phyloP scores from a whole-genome alignment of 345 rosid species.

The Salix suchowensis region DNA sequence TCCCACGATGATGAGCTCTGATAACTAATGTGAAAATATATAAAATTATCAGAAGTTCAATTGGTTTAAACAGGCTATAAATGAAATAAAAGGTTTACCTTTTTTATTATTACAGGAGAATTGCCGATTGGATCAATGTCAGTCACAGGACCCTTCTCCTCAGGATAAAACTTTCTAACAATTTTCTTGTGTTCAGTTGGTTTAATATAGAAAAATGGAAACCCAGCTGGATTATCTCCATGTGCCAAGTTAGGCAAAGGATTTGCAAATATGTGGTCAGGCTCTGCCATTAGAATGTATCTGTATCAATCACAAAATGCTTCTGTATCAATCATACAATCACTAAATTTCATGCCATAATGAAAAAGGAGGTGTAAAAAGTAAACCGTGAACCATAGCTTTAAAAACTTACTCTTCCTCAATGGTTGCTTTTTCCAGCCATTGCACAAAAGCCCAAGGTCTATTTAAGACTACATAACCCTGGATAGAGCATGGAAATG shows the following conservation, averaged over 20 bases:
- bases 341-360: conserved; percentile 11
- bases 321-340: conserved; percentile 41
- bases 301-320: conserved; percentile 42
- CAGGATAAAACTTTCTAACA: conserved; percentile 62
- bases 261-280: conserved; percentile 75
- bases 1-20: background rate
- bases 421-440: conserved; percentile 87
- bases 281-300: conserved; percentile 90
- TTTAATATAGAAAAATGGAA: conserved; percentile 86
- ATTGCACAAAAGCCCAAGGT: conserved; percentile 98
- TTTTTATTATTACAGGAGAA: conserved; percentile 70
- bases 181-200: conserved; percentile 46
- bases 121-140: conserved; percentile 71
- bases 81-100: conserved; percentile 32
- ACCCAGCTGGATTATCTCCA: conserved; percentile 71
- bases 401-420: conserved; percentile 73
- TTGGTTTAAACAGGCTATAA: background rate
- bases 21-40: background rate
- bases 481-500: conserved; percentile 36
- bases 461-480: conserved; percentile 93
- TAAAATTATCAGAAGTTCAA: background rate
- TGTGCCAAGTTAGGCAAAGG: conserved; percentile 80
- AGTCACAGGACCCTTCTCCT: conserved; percentile 61
- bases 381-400: background rate
- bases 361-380: background rate